phyloP scores from a whole-genome alignment of 2,329 filamentous ascomycete species.

The Trichoderma lentiforme region DNA sequence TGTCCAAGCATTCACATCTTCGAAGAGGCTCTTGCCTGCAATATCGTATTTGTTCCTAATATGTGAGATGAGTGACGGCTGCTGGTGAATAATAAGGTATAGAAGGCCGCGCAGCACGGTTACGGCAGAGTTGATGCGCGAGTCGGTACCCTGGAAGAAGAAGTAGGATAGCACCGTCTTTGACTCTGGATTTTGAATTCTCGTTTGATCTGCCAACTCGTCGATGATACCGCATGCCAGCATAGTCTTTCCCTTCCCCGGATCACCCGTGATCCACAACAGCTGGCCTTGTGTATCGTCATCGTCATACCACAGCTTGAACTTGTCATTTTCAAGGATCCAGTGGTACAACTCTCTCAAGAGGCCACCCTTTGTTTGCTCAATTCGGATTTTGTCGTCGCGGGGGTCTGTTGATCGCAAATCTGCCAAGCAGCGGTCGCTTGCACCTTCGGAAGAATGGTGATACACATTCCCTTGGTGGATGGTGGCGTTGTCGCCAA shows the following conservation, averaged over 20 bases:
- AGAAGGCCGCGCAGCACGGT: slow-evolving; percentile 43
- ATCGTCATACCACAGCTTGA: slow-evolving; percentile 21
- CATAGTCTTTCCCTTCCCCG: slow-evolving; percentile 46
- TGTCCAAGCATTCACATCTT: slow-evolving; percentile 37
- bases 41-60: slow-evolving; percentile 31
- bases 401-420: background rate
- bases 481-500: background rate
- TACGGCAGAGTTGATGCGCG: slow-evolving; percentile 35
- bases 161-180: slow-evolving; percentile 14
- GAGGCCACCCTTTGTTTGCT: slow-evolving; percentile 20
- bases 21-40: slow-evolving; percentile 34
- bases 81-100: slow-evolving; percentile 35
- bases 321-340: slow-evolving; percentile 31
- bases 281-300: slow-evolving; percentile 20
- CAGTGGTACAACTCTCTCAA: slow-evolving; percentile 30
- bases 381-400: slow-evolving; percentile 33
- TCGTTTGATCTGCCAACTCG: background rate
- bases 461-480: background rate
- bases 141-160: slow-evolving; percentile 23
- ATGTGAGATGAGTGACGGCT: slow-evolving; percentile 33
- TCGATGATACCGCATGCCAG: slow-evolving; percentile 36
- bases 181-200: background rate
- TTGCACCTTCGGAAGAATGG: background rate
- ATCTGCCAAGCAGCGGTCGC: background rate
- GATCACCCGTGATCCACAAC: slow-evolving; percentile 39